These are phyloP conservation scores for Gryganskiella cystojenkinii DNA, from an alignment of 192 early-diverging fungal species.

Conservation along the genomic window DNA sequence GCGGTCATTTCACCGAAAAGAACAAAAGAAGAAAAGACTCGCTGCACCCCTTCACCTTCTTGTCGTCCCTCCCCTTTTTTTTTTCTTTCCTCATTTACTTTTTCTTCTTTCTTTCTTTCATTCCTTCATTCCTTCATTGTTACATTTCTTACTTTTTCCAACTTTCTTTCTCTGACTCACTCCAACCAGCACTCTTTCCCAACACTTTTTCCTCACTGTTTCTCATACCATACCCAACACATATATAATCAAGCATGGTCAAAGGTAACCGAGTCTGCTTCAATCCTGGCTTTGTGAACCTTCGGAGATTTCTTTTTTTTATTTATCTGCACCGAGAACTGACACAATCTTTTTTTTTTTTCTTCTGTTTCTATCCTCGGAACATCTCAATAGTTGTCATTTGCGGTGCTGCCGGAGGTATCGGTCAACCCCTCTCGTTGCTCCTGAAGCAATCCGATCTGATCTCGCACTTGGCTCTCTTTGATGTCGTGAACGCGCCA, in stretches of 20 bases:
- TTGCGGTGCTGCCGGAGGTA: slow-evolving; percentile 88
- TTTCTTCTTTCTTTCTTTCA: background rate
- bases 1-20: background rate
- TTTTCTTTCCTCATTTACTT: background rate
- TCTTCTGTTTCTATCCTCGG: background rate
- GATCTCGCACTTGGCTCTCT: slow-evolving; percentile 87
- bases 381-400: slow-evolving; percentile 15
- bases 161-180: background rate
- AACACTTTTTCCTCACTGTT: background rate
- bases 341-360: background rate
- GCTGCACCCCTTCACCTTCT: background rate
- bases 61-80: background rate
- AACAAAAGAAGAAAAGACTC: background rate
- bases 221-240: background rate
- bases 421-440: slow-evolving; percentile 96
- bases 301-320: background rate
- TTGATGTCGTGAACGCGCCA: slow-evolving; percentile 96
- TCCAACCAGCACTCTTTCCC: background rate
- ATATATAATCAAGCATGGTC: slow-evolving; percentile 13
- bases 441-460: slow-evolving; percentile 89
- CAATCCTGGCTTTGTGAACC: no score
- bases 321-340: background rate
- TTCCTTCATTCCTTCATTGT: slow-evolving; percentile 1
- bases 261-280: slow-evolving; percentile 4
- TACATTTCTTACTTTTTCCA: background rate